Conservation (phyloP, 2,329 filamentous ascomycete species). For the Hortaea werneckii region DNA sequence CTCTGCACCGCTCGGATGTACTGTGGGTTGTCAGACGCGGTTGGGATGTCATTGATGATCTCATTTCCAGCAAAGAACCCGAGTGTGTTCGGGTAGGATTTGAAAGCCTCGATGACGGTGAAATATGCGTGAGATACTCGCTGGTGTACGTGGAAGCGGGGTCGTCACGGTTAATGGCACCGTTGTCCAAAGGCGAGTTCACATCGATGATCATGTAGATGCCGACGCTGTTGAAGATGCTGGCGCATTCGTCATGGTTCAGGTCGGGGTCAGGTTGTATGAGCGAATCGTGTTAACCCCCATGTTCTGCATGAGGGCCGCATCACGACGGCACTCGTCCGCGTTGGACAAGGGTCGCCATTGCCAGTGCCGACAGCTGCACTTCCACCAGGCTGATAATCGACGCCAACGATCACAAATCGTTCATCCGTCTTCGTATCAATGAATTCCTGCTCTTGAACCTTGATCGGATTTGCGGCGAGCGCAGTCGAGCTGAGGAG, state of each 20-base stretch:
- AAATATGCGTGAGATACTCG: constrained; percentile 48
- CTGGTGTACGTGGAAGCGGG: constrained; percentile 46
- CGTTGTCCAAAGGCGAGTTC: constrained; percentile 48
- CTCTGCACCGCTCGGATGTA: constrained; percentile 54
- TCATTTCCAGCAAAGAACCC: constrained; percentile 61
- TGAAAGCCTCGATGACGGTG: constrained; percentile 56
- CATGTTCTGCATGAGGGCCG: constrained; percentile 51
- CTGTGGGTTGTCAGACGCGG: constrained; percentile 42
- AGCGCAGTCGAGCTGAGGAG: constrained; percentile 8
- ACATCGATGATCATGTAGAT: constrained; percentile 59
- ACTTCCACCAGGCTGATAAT: constrained; percentile 45
- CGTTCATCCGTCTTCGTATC: constrained; percentile 48
- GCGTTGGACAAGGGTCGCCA: constrained; percentile 48
- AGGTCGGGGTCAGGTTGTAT: constrained; percentile 52
- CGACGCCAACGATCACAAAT: constrained; percentile 52
- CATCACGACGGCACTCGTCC: constrained; percentile 51
- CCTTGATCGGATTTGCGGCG: constrained; percentile 42
- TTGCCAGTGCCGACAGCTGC: constrained; percentile 43
- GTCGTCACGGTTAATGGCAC: constrained; percentile 46
- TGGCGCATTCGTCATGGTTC: constrained; percentile 52
- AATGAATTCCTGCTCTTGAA: constrained; percentile 52
- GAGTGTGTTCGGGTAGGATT: constrained; percentile 54
- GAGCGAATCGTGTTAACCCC: constrained; percentile 57
- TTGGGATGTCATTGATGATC: constrained; percentile 52
- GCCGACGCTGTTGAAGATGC: constrained; percentile 55